phyloP scores from a whole-genome alignment of 78 protist species.

The Polysphondylium violaceum region DNA sequence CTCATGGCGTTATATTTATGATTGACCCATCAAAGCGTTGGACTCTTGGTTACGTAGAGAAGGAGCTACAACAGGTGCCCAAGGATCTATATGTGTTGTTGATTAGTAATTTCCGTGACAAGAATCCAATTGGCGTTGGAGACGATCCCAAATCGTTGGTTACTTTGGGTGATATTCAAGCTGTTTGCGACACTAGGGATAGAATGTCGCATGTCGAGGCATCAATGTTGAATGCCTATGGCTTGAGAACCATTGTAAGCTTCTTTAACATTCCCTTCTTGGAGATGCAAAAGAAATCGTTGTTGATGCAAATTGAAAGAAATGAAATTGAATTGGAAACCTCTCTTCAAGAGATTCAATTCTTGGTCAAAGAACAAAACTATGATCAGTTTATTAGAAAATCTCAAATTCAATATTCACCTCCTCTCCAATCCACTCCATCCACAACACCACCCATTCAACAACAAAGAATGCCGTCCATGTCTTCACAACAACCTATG shows the following conservation, averaged over 20 bases:
- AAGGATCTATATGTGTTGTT: conserved; percentile 17
- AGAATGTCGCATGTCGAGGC: conserved; percentile 57
- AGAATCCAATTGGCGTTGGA: conserved; percentile 28
- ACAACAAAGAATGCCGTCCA: too few species aligned
- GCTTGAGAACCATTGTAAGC: conserved; percentile 40
- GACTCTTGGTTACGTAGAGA: conserved; percentile 60
- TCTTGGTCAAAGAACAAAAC: conserved; percentile 18
- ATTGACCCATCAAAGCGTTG: conserved; percentile 68
- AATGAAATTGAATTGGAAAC: conserved; percentile 38
- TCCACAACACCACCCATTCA: background rate
- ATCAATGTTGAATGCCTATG: conserved; percentile 70
- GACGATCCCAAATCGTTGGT: background rate
- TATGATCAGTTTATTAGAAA: conserved; percentile 25
- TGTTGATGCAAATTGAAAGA: conserved; percentile 42
- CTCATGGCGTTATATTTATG: conserved; percentile 56
- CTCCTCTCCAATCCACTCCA: background rate
- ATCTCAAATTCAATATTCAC: conserved; percentile 32
- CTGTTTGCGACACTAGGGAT: conserved; percentile 3
- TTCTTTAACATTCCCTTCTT: conserved; percentile 63
- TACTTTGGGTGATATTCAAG: conserved; percentile 10
- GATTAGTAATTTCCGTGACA: conserved; percentile 53
- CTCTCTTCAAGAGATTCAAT: conserved; percentile 16
- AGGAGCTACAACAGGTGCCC: conserved; percentile 54
- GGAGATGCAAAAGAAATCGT: conserved; percentile 1
- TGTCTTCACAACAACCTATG: background rate